Evolutionary conservation across 495 filamentous ascomycete genomes (phyloP).

Genomic region (Penicillium canescens): DNA sequence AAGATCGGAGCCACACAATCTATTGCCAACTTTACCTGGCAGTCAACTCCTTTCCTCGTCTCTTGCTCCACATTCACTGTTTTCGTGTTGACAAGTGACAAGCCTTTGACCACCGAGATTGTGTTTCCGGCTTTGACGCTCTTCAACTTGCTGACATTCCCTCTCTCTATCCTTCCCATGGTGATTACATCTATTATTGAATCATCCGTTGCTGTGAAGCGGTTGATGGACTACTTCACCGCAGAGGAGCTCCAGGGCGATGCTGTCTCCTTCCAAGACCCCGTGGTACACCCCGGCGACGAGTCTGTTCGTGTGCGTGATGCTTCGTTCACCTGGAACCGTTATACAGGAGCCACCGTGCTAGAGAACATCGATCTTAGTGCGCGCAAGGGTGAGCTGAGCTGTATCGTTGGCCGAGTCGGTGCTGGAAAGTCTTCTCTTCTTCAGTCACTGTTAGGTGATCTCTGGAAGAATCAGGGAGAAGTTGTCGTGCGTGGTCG

Average conservation of each 20-base stretch:
- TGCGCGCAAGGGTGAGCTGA: slow-evolving; percentile 86
- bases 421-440: slow-evolving; percentile 94
- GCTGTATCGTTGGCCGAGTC: slow-evolving; percentile 93
- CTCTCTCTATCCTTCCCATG: slow-evolving; percentile 92
- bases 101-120: slow-evolving; percentile 87
- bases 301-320: slow-evolving; percentile 81
- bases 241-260: slow-evolving; percentile 90
- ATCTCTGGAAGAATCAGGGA: slow-evolving; percentile 87
- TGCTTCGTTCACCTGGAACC: slow-evolving; percentile 94
- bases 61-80: slow-evolving; percentile 96
- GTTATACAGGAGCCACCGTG: slow-evolving; percentile 60
- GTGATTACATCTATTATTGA: slow-evolving; percentile 97
- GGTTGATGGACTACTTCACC: slow-evolving; percentile 80
- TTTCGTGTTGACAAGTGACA: slow-evolving; percentile 79
- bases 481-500: slow-evolving; percentile 79
- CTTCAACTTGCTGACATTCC: slow-evolving; percentile 94
- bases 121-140: slow-evolving; percentile 93
- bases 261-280: slow-evolving; percentile 68
- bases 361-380: slow-evolving; percentile 82
- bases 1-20: slow-evolving; percentile 94
- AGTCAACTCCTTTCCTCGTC: slow-evolving; percentile 98
- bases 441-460: slow-evolving; percentile 81
- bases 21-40: slow-evolving; percentile 97
- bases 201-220: slow-evolving; percentile 85
- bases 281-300: slow-evolving; percentile 73